A percentile compares a stretch with the other conserved stretches of the same genome.
Evolutionary conservation across 148 eudicot species (phyloP).

Genomic region (Chenopodium berlandieri): DNA sequence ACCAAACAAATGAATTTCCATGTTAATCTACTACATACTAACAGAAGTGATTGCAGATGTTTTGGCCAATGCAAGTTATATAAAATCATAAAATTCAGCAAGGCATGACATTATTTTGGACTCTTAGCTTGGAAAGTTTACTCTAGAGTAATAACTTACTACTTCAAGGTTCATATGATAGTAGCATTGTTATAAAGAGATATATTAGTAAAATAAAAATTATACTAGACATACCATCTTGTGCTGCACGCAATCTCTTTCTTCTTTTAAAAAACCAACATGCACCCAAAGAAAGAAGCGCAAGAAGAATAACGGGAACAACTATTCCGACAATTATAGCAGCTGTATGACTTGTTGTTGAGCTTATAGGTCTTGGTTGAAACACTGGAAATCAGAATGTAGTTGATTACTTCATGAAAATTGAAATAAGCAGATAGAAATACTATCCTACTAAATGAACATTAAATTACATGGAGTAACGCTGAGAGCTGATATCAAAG

Average conservation of each 20-base stretch:
- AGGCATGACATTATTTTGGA: no score
- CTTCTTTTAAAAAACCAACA: slow-evolving; percentile 43
- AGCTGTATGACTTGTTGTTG: slow-evolving; percentile 20
- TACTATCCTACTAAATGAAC: not conserved
- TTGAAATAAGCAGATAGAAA: slow-evolving; percentile 4
- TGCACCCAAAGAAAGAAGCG: slow-evolving; percentile 41
- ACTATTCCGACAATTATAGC: slow-evolving; percentile 69
- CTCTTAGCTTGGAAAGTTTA: no score
- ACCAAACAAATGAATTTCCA: no score
- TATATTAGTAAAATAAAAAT: no score
- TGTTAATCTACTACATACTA: slow-evolving; percentile 51
- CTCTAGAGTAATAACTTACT: no score
- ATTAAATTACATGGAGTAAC: slow-evolving; percentile 55
- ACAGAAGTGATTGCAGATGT: not conserved
- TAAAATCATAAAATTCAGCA: no score
- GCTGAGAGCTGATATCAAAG: slow-evolving; percentile 77
- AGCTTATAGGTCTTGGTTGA: slow-evolving; percentile 30
- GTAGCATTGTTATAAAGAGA: no score
- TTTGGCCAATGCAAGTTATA: no score
- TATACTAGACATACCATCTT: no score
- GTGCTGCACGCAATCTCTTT: slow-evolving; percentile 31
- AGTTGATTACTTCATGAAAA: slow-evolving; percentile 10
- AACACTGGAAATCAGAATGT: slow-evolving; percentile 53
- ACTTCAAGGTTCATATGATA: no score
- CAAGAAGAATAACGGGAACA: slow-evolving; percentile 44